Percentiles rank a stretch among this genome's conserved stretches.
phyloP scores from a whole-genome alignment of 2,329 filamentous ascomycete species.

The Cordyceps cateniannulata region DNA sequence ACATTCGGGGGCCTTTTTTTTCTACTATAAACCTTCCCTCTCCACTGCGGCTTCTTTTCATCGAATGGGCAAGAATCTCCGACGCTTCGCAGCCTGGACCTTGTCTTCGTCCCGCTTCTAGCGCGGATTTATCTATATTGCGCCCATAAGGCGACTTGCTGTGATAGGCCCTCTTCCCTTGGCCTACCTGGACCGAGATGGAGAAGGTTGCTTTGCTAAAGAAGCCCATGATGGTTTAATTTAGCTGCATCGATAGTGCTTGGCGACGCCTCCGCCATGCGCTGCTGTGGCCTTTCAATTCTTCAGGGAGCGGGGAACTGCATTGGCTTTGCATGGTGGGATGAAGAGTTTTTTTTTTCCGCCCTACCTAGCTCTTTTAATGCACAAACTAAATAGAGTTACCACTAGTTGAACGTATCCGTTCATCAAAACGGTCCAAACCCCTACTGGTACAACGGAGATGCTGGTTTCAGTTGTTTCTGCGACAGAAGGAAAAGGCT shows the following conservation, averaged over 20 bases:
- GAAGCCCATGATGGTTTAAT: too few species aligned
- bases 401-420: too few species aligned
- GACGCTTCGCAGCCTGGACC: background rate
- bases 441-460: background rate
- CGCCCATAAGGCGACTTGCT: too few species aligned
- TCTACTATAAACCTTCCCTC: background rate
- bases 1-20: background rate
- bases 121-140: background rate
- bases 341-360: background rate
- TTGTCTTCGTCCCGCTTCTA: background rate
- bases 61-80: slow-evolving; percentile 1
- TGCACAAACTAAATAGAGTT: background rate
- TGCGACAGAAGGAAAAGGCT: background rate
- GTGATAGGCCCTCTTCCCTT: background rate
- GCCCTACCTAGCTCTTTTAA: background rate
- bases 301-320: background rate
- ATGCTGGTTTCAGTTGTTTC: background rate
- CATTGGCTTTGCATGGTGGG: background rate
- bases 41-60: background rate
- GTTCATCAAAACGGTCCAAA: background rate
- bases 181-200: too few species aligned
- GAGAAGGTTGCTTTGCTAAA: too few species aligned
- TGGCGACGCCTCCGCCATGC: too few species aligned
- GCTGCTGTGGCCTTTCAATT: background rate
- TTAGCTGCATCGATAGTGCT: too few species aligned